Evolutionary conservation across 192 early-diverging fungal species (phyloP).

Genomic region (Mortierella hygrophila): DNA sequence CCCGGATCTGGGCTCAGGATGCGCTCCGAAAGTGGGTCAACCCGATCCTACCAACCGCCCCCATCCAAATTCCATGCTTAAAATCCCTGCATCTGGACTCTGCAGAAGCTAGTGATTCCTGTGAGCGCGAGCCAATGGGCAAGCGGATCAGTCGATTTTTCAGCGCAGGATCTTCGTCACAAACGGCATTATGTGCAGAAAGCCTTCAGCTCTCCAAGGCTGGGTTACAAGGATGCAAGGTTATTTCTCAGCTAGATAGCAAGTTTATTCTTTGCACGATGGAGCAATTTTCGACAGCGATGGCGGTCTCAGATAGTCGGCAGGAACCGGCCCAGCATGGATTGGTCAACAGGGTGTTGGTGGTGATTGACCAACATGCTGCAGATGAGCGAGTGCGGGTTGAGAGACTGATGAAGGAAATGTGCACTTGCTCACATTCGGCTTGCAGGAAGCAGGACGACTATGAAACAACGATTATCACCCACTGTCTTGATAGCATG

Average conservation of each 20-base stretch:
- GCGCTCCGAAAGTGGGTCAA: slow-evolving; percentile 54
- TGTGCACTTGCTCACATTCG: slow-evolving; percentile 25
- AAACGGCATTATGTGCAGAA: slow-evolving; percentile 14
- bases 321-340: background rate
- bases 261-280: slow-evolving; percentile 74
- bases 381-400: slow-evolving; percentile 81
- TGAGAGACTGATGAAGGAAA: slow-evolving; percentile 64
- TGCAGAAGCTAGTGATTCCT: background rate
- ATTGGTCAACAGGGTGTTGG: slow-evolving; percentile 34
- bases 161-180: background rate
- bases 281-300: background rate
- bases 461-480: background rate
- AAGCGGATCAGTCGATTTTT: slow-evolving; percentile 47
- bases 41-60: slow-evolving; percentile 47
- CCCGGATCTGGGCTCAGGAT: slow-evolving; percentile 56
- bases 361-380: slow-evolving; percentile 85
- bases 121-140: background rate
- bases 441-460: background rate
- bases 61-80: slow-evolving; percentile 36
- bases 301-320: background rate
- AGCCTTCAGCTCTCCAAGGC: slow-evolving; percentile 57
- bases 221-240: slow-evolving; percentile 54
- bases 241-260: slow-evolving; percentile 75
- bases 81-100: background rate
- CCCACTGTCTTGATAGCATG: slow-evolving; percentile 51